Evolutionary conservation across 1,139 yeast genomes (phyloP).

Genomic region (Citeromyces siamensis): DNA sequence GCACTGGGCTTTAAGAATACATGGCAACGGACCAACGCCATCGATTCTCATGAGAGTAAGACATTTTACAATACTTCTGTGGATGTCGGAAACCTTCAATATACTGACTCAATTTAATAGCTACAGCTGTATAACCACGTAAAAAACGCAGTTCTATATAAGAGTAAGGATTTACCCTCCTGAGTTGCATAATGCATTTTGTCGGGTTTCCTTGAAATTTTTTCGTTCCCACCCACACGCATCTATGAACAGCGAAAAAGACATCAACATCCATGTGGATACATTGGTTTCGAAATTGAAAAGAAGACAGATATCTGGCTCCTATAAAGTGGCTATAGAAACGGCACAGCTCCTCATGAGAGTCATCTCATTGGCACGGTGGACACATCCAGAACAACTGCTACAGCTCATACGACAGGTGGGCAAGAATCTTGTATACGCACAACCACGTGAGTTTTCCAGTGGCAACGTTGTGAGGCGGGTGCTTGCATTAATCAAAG

Average conservation of each 20-base stretch:
- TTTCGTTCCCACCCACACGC: too few relatives aligned
- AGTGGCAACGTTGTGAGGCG: constrained; percentile 89
- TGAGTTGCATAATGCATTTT: too few relatives aligned
- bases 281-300: constrained; percentile 37
- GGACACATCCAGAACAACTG: constrained; percentile 69
- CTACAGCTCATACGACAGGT: constrained; percentile 56
- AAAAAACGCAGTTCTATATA: too few relatives aligned
- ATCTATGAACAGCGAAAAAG: constrained; percentile 2
- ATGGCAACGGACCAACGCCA: too few relatives aligned
- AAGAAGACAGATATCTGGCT: constrained; percentile 63
- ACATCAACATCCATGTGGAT: constrained; percentile 20
- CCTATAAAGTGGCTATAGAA: constrained; percentile 71
- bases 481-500: constrained; percentile 78
- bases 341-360: constrained; percentile 82
- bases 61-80: too few relatives aligned
- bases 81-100: too few relatives aligned
- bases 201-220: too few relatives aligned
- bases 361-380: constrained; percentile 80
- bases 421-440: constrained; percentile 44
- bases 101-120: too few relatives aligned
- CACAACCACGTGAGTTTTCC: constrained; percentile 71
- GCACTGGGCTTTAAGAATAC: too few relatives aligned
- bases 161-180: too few relatives aligned
- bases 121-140: too few relatives aligned
- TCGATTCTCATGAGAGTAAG: too few relatives aligned